Conservation (phyloP, 352 stramenopile species). For the Phytophthora cryptogea region DNA sequence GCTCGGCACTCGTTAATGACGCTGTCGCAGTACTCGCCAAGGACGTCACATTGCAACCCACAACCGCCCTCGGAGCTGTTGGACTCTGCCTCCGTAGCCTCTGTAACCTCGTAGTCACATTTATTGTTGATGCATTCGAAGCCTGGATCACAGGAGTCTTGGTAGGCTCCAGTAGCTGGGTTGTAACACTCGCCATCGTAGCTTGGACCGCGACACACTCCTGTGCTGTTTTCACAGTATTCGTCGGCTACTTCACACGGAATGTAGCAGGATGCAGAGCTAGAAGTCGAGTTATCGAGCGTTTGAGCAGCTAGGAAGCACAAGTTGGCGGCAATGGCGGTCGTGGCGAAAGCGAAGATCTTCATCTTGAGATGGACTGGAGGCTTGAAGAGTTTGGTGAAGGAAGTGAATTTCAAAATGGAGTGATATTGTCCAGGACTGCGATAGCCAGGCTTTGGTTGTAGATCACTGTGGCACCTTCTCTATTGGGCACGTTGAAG, state of each 20-base stretch:
- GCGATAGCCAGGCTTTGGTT: neutral
- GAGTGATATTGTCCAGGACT: neutral
- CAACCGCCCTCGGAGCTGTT: conserved; percentile 6
- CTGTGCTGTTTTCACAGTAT: conserved; percentile 32
- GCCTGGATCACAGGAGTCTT: conserved; percentile 20
- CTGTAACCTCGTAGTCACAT: conserved; percentile 14
- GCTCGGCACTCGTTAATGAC: conserved; percentile 10
- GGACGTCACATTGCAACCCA: conserved; percentile 5
- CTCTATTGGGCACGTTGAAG: no score
- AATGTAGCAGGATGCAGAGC: conserved; percentile 8
- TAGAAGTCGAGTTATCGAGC: conserved; percentile 5
- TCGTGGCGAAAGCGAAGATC: conserved; percentile 1
- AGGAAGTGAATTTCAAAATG: conserved; percentile 15
- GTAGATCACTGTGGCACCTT: no score
- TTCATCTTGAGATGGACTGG: conserved; percentile 12
- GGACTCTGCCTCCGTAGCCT: neutral
- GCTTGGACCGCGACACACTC: conserved; percentile 12
- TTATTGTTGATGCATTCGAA: conserved; percentile 29
- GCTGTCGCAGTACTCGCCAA: conserved; percentile 15
- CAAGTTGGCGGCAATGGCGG: conserved; percentile 4
- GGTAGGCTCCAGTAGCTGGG: conserved; percentile 15
- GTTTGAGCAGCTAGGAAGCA: conserved; percentile 2
- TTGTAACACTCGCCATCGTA: conserved; percentile 23
- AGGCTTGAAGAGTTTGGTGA: neutral
- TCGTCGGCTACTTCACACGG: conserved; percentile 26